These are phyloP conservation scores for Xylaria sp. DNA, from an alignment of 2,329 filamentous ascomycete species.

Conservation along the genomic window DNA sequence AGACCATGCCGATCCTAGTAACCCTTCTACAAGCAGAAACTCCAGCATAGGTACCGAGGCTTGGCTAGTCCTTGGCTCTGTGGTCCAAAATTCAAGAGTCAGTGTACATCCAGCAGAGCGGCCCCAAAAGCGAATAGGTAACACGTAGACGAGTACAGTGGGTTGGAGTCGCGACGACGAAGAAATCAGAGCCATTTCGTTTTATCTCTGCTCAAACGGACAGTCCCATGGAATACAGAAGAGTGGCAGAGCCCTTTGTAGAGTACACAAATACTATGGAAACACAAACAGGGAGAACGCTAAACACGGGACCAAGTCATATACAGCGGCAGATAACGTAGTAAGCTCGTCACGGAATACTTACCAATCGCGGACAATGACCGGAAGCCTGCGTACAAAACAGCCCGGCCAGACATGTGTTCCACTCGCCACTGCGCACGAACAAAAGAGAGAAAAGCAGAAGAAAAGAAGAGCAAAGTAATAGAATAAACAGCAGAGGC, in stretches of 20 bases:
- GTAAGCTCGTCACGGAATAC: conserved; percentile 12
- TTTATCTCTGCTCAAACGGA: background rate
- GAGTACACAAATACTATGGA: background rate
- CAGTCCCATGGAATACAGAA: background rate
- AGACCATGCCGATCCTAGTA: conserved; percentile 5
- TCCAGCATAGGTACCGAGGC: conserved; percentile 3
- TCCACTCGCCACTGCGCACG: background rate
- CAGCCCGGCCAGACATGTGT: background rate
- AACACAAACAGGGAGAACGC: background rate
- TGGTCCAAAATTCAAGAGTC: background rate
- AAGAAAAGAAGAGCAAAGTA: background rate
- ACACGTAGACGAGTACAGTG: background rate
- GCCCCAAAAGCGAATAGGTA: background rate
- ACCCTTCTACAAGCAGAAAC: background rate
- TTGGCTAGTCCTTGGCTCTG: background rate
- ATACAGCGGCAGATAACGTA: background rate
- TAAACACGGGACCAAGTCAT: background rate
- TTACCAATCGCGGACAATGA: background rate
- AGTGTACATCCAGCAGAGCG: background rate
- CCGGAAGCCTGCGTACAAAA: background rate
- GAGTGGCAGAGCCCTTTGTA: background rate
- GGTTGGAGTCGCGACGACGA: background rate
- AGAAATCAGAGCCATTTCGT: background rate
- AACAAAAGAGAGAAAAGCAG: background rate
- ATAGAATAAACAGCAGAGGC: background rate